Percentiles rank a stretch among this genome's conserved stretches.
Evolutionary conservation across 495 filamentous ascomycete species (phyloP).

Genomic region (Pyronema domesticum): DNA sequence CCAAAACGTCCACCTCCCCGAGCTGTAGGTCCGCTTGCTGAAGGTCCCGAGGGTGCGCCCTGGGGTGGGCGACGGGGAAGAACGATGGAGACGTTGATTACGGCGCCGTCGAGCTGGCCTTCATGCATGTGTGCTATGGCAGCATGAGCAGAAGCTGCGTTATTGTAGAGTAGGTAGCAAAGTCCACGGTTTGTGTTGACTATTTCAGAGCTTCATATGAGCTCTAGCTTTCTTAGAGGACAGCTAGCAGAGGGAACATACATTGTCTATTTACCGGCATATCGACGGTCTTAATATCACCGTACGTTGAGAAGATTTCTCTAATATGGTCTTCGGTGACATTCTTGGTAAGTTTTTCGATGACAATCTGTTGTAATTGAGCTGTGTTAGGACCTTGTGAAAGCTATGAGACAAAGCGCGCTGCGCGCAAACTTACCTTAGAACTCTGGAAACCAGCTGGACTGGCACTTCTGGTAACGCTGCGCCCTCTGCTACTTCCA

Average conservation of each 20-base stretch:
- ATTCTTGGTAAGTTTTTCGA: slow-evolving; percentile 93
- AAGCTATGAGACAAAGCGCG: neutral
- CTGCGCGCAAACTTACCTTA: slow-evolving; percentile 15
- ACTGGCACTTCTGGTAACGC: slow-evolving; percentile 19
- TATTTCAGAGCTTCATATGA: slow-evolving; percentile 23
- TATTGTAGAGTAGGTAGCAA: slow-evolving; percentile 75
- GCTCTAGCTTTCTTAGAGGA: neutral
- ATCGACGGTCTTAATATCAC: slow-evolving; percentile 67
- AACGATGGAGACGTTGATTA: slow-evolving; percentile 84
- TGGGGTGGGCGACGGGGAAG: slow-evolving; percentile 47
- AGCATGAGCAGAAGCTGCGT: slow-evolving; percentile 60
- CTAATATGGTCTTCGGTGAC: slow-evolving; percentile 71
- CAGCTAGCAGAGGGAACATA: slow-evolving; percentile 28
- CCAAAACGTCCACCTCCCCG: neutral
- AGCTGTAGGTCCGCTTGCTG: slow-evolving; percentile 5
- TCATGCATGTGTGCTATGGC: slow-evolving; percentile 98
- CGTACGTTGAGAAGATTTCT: slow-evolving; percentile 86
- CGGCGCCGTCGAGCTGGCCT: slow-evolving; percentile 75
- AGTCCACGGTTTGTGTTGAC: slow-evolving; percentile 83
- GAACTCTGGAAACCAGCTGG: slow-evolving; percentile 24
- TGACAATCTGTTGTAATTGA: slow-evolving; percentile 44
- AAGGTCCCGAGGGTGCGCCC: slow-evolving; percentile 25
- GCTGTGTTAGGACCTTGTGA: neutral
- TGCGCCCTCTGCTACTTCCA: slow-evolving; percentile 17
- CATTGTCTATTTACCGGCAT: slow-evolving; percentile 77